Base-by-base conservation (phyloP, 2,329 filamentous ascomycete genomes). In the Cladosporium sp. region DNA sequence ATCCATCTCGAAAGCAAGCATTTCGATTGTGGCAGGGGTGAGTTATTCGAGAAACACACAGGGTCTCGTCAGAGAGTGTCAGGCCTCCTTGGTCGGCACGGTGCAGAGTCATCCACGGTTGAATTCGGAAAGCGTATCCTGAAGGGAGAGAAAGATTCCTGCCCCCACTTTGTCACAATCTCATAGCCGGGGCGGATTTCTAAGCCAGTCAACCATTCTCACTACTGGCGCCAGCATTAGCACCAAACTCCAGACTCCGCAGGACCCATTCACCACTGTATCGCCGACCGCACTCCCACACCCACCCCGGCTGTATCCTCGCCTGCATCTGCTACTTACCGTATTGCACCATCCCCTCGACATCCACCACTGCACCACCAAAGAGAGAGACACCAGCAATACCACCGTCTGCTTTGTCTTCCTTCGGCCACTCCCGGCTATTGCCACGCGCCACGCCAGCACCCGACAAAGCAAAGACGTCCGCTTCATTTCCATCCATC, bases 231-330 rank as follows among this genome's bases (percentile, higher is more conserved):
- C 49, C 49, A 52, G 26, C 50, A 10, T 29, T 53, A 53, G 50
- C 50, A 53, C 50, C 52, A 31, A 26, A 33, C 55, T 57, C 55
- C 55, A 57, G 55, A 35, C 55, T 57, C 55, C 55, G 55, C 55
- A 35, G 55, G 31, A 35, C 33, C 55, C 55, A 57, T 37, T 31
- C 37, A 28, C 53, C 31, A 56, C 29, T 26, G n/a, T 33, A 11
- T 31, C 55, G 40, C 40, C 40, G n/a, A 46, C 40, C 40, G 33
- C 55, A 33, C 28, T 35, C 53, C 53, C 18, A 29, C 18, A n/a
- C 31, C 11, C 16, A n/a, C 55, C 52, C 52, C 52, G 52, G 52
- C 52, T 16, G 23, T 23, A 52, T 29, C 52, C 31, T 29, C 28
- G 50, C 28, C 50, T 53, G 50, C 50, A 14, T n/a, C 50, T 26